A percentile compares a stretch with the other conserved stretches of the same genome.
Evolutionary conservation across 805 yeast genomes (phyloP).

Genomic region (Vanderwaltozyma yarrowii): DNA sequence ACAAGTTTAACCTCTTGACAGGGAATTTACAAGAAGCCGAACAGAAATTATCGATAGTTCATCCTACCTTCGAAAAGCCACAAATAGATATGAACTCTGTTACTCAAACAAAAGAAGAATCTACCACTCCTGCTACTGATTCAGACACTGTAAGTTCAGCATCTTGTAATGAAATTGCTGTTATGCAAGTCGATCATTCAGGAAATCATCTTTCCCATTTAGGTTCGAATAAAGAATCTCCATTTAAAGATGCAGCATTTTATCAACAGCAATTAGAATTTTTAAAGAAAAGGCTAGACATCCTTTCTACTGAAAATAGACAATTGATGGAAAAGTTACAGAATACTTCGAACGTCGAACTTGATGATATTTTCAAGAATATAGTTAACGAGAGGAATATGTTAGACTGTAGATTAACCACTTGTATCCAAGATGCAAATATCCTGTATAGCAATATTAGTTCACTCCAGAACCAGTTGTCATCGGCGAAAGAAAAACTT

Average conservation of each 20-base stretch:
- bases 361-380: conserved; percentile 5
- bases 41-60: too few species aligned
- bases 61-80: too few species aligned
- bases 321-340: conserved; percentile 39
- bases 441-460: neutral
- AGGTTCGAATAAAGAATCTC: neutral
- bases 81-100: conserved; percentile 35
- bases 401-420: neutral
- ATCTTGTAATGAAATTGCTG: neutral
- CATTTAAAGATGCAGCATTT: neutral
- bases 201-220: neutral
- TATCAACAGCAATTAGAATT: neutral
- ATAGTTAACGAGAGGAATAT: conserved; percentile 5
- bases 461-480: neutral
- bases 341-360: neutral
- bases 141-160: neutral
- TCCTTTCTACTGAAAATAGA: conserved; percentile 56
- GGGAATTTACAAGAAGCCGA: conserved; percentile 9
- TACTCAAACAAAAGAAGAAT: too few species aligned
- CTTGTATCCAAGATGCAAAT: neutral
- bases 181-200: neutral
- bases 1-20: conserved; percentile 45
- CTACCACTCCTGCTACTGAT: conserved; percentile 7
- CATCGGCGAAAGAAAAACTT: too few species aligned
- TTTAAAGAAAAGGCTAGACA: conserved; percentile 35